phyloP scores from a whole-genome alignment of 1,284 basidiomycete genomes.

The Golubevia sp. region DNA sequence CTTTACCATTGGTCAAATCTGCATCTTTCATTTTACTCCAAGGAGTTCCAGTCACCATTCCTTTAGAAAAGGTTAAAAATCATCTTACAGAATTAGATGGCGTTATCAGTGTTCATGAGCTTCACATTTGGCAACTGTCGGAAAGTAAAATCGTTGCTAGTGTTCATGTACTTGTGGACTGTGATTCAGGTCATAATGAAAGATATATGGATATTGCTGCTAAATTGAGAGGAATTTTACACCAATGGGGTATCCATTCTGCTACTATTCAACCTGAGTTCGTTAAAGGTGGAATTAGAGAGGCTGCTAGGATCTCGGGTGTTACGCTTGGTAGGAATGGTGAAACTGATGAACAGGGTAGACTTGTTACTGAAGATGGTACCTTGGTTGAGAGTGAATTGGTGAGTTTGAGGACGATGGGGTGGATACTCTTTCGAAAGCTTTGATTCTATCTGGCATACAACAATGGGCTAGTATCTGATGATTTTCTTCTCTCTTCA shows the following conservation, averaged over 20 bases:
- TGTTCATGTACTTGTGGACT: slow-evolving; percentile 87
- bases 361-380: slow-evolving; percentile 42
- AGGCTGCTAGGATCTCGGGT: slow-evolving; percentile 45
- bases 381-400: slow-evolving; percentile 43
- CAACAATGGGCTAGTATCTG: background rate
- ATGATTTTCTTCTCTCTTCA: background rate
- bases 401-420: no score
- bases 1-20: slow-evolving; percentile 89
- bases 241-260: slow-evolving; percentile 90
- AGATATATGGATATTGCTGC: slow-evolving; percentile 85
- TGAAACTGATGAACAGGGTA: slow-evolving; percentile 33
- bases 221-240: slow-evolving; percentile 80
- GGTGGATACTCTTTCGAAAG: no score
- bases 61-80: slow-evolving; percentile 80
- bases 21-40: slow-evolving; percentile 97
- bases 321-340: slow-evolving; percentile 24
- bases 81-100: slow-evolving; percentile 82
- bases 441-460: background rate
- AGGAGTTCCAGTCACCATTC: slow-evolving; percentile 86
- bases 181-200: slow-evolving; percentile 69
- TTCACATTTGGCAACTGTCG: slow-evolving; percentile 94
- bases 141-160: slow-evolving; percentile 90
- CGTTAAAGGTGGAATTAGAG: slow-evolving; percentile 43
- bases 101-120: slow-evolving; percentile 81
- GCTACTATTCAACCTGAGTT: slow-evolving; percentile 61